phyloP scores from a whole-genome alignment of 1,284 basidiomycete genomes.

The Ceratobasidium sp. region DNA sequence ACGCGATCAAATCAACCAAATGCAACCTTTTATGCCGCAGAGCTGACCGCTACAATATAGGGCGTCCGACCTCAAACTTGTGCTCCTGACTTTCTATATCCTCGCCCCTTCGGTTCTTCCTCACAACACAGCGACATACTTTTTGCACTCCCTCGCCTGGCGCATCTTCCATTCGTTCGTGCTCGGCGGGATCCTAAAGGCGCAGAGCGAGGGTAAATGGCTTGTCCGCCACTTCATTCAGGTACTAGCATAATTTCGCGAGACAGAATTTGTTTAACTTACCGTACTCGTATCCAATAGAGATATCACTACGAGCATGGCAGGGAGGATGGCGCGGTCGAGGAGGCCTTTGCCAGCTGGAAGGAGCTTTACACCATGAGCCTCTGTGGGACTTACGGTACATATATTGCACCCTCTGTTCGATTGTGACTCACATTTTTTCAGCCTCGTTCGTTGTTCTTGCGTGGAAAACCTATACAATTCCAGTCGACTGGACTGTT shows the following conservation, averaged over 20 bases:
- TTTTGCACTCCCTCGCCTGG: constrained; percentile 87
- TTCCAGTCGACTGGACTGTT: constrained; percentile 85
- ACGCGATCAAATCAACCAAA: too few species aligned
- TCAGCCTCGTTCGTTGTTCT: constrained; percentile 82
- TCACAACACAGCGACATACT: constrained; percentile 66
- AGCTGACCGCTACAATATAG: constrained; percentile 54
- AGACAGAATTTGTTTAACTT: constrained; percentile 69
- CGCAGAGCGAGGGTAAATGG: constrained; percentile 88
- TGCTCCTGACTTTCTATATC: constrained; percentile 68
- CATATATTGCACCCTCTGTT: constrained; percentile 53
- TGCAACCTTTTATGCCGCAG: too few species aligned
- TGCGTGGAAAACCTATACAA: constrained; percentile 87
- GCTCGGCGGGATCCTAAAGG: constrained; percentile 83
- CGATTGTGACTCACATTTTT: constrained; percentile 1
- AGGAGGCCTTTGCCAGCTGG: constrained; percentile 95
- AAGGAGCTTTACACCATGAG: constrained; percentile 93
- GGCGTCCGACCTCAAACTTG: constrained; percentile 73
- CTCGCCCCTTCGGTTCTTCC: constrained; percentile 59
- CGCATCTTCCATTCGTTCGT: constrained; percentile 90
- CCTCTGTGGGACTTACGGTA: constrained; percentile 94
- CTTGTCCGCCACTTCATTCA: constrained; percentile 94
- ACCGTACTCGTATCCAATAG: neutral
- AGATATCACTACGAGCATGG: constrained; percentile 52
- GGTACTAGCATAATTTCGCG: constrained; percentile 44
- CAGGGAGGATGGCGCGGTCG: constrained; percentile 72